Percentiles rank a stretch among this genome's conserved stretches.
Conservation (phyloP, 2,329 filamentous ascomycete genomes). For the Colletotrichum kahawae region DNA sequence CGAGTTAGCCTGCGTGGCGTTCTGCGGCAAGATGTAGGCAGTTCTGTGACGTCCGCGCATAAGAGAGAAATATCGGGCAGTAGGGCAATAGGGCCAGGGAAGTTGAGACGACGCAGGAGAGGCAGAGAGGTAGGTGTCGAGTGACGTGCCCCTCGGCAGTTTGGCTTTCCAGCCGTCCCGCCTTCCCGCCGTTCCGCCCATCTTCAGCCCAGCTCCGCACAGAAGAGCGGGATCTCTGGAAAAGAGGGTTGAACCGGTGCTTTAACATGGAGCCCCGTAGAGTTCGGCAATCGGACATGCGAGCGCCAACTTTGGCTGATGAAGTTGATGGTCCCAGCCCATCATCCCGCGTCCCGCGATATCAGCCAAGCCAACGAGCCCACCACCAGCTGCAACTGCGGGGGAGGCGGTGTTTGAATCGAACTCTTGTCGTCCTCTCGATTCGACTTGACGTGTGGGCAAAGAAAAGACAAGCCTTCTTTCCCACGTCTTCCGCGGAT, state of each 20-base stretch:
- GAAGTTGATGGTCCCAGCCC: background rate
- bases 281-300: background rate
- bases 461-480: background rate
- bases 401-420: background rate
- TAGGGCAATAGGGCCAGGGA: background rate
- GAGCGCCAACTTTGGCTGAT: constrained; percentile 11
- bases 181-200: background rate
- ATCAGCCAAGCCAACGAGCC: background rate
- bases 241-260: background rate
- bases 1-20: background rate
- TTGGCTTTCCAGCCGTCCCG: constrained; percentile 11
- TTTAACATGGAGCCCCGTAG: background rate
- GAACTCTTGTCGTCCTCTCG: background rate
- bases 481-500: background rate
- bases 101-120: constrained; percentile 1
- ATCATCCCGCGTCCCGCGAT: background rate
- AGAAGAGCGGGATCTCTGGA: background rate
- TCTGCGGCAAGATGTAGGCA: background rate
- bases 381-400: background rate
- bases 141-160: background rate
- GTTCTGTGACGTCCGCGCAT: background rate
- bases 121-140: background rate
- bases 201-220: constrained; percentile 1
- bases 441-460: background rate
- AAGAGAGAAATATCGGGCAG: background rate